Percentiles rank a stretch among this genome's conserved stretches.
Conservation (phyloP, 75 land plant genomes). For the Chamaecyparis obtusa region DNA sequence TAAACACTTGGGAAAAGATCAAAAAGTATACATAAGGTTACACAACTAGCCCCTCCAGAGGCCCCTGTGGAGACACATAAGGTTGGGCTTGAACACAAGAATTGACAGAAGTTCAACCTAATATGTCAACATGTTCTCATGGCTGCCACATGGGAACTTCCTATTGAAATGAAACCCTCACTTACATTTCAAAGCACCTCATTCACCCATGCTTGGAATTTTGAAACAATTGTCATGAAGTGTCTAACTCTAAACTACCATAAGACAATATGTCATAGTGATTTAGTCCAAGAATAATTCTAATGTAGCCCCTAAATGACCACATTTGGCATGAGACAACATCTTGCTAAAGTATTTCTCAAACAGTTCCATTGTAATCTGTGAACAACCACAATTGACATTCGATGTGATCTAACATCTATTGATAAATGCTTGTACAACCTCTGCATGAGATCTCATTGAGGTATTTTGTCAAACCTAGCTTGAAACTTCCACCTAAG, state of each 20-base stretch:
- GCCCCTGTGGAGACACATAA: not conserved
- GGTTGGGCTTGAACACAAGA: not conserved
- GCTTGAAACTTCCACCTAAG: not conserved
- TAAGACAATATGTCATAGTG: not conserved
- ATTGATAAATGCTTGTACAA: not conserved
- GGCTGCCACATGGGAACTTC: not conserved
- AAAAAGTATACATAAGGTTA: too few relatives aligned
- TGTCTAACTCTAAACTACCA: too few relatives aligned
- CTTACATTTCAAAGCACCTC: not conserved
- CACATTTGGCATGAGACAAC: too few relatives aligned
- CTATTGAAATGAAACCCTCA: not conserved
- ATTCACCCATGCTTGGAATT: not conserved
- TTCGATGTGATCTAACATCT: not conserved
- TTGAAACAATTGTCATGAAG: not conserved
- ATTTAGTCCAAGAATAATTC: not conserved
- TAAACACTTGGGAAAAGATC: too few relatives aligned
- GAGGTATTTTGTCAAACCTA: not conserved
- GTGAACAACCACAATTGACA: too few relatives aligned
- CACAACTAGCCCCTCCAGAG: too few relatives aligned
- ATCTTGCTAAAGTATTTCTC: not conserved
- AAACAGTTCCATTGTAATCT: not conserved
- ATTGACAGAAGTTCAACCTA: not conserved
- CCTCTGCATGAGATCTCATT: not conserved
- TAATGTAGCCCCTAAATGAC: not conserved
- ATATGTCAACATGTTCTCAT: not conserved